Evolutionary conservation across 2,329 filamentous ascomycete genomes (phyloP), one percentile per base, ranked within the genome.

Genomic region (Macrophomina tecta): DNA sequence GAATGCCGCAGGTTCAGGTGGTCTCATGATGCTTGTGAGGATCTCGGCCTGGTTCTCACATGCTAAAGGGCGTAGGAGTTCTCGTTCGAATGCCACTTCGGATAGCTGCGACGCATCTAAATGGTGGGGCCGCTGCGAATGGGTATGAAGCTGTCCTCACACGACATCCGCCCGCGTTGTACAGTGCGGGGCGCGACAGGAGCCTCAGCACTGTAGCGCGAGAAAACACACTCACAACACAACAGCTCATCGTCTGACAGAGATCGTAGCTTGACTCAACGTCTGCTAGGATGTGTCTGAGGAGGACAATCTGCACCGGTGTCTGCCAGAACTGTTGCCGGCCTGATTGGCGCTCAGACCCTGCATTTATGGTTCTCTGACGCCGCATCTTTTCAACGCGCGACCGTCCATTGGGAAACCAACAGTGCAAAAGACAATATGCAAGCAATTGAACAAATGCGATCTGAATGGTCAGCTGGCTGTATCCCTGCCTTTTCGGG

Each of bases 141-240:
- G n/a, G 16, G 28, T 18, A 45, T 28, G n/a, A 30, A 49, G 58
- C 42, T 32, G 34, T 30, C 32, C 46, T 62, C 45, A 62, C 58
- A 62, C 58, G 42, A 62, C 42, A 16, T 48, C 58, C 9, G n/a
- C 45, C 45, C 16, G 9, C 3, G 42, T 38, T 7, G 58, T 49
- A 62, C 58, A 62, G 12, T 30, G 45, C 45, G 45, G 58, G 56
- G 58, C 48, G 42, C 30, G 4, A 38, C 16, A 14, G 58, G 45
- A 62, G 58, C 58, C 58, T 42, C 58, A 62, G 58, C n/a, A 48
- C 2, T 28, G 5, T 28, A 16, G 12, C n/a, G n/a, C 18, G n/a
- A 28, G 38, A 30, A 12, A 5, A 48, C 16, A 28, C 32, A 45
- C 18, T 18, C 1, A 18, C 16, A 4, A n/a, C 49, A 52, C n/a